Evolutionary conservation across 2,329 filamentous ascomycete genomes (phyloP).

Genomic region (Cladosporium sp.): DNA sequence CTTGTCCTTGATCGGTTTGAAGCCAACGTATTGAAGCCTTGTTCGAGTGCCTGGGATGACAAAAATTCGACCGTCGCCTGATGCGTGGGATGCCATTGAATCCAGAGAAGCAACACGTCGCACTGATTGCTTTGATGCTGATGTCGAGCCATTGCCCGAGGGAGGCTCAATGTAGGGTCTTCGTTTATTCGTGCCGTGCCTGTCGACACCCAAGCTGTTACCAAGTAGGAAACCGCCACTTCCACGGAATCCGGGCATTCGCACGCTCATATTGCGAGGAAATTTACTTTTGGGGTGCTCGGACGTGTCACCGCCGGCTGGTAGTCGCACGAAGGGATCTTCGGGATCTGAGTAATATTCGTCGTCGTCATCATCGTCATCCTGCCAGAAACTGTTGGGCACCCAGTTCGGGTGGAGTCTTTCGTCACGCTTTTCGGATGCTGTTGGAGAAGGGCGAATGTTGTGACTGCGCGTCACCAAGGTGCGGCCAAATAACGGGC

Average conservation of each 20-base stretch:
- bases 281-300: constrained; percentile 29
- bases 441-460: constrained; percentile 21
- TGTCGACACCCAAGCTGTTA: constrained; percentile 58
- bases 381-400: constrained; percentile 64
- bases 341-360: constrained; percentile 27
- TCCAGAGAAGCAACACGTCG: constrained; percentile 4
- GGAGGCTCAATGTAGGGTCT: constrained; percentile 40
- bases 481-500: constrained; percentile 40
- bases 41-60: constrained; percentile 34
- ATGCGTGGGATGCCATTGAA: constrained; percentile 7
- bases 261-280: constrained; percentile 35
- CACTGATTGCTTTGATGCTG: background rate
- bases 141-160: background rate
- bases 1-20: constrained; percentile 51
- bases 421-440: constrained; percentile 37
- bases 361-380: constrained; percentile 48
- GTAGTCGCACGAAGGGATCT: constrained; percentile 35
- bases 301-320: constrained; percentile 49
- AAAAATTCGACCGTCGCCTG: constrained; percentile 18
- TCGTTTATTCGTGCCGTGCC: constrained; percentile 45
- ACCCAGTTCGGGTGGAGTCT: constrained; percentile 63
- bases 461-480: constrained; percentile 11
- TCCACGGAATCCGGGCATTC: constrained; percentile 42
- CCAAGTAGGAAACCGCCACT: constrained; percentile 51
- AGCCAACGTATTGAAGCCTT: constrained; percentile 53